Evolutionary conservation across 768 basidiomycete genomes (phyloP).

Genomic region (Boletellus emodensis): DNA sequence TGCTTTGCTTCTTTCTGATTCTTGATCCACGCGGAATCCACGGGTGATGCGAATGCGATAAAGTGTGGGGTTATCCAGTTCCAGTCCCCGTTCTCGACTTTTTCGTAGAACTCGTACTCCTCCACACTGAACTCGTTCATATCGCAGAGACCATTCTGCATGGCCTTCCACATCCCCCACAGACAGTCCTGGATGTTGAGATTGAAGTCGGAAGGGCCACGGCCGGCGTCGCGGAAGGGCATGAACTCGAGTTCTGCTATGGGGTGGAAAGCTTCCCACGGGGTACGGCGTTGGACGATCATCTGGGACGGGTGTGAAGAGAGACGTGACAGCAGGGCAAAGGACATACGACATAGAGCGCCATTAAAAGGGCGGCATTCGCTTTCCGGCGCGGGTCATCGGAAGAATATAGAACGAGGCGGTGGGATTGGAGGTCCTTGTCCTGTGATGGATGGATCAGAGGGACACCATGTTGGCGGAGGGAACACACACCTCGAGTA

Average conservation of each 20-base stretch:
- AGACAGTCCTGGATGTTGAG: slow-evolving; percentile 90
- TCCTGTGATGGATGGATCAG: slow-evolving; percentile 48
- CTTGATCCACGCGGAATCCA: slow-evolving; percentile 79
- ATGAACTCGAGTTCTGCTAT: slow-evolving; percentile 90
- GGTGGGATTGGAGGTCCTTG: slow-evolving; percentile 63
- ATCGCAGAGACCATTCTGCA: slow-evolving; percentile 90
- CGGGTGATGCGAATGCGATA: slow-evolving; percentile 91
- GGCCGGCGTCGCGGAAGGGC: slow-evolving; percentile 94
- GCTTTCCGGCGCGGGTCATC: slow-evolving; percentile 84
- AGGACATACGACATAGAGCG: slow-evolving; percentile 80
- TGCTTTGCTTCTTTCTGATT: slow-evolving; percentile 63
- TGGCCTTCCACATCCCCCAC: slow-evolving; percentile 84
- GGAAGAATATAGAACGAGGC: slow-evolving; percentile 85
- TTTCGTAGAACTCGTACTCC: slow-evolving; percentile 93
- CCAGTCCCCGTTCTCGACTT: slow-evolving; percentile 94
- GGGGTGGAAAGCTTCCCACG: slow-evolving; percentile 94
- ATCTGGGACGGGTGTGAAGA: slow-evolving; percentile 50
- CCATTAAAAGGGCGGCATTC: slow-evolving; percentile 92
- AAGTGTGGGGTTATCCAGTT: slow-evolving; percentile 92
- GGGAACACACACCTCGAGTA: slow-evolving; percentile 62
- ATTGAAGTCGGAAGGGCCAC: slow-evolving; percentile 89
- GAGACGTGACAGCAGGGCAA: slow-evolving; percentile 3
- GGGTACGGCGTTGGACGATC: slow-evolving; percentile 85
- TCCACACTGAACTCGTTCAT: slow-evolving; percentile 91
- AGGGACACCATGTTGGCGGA: slow-evolving; percentile 18